Evolutionary conservation across 2,329 filamentous ascomycete genomes (phyloP).

Genomic region (Xylaria sp.): DNA sequence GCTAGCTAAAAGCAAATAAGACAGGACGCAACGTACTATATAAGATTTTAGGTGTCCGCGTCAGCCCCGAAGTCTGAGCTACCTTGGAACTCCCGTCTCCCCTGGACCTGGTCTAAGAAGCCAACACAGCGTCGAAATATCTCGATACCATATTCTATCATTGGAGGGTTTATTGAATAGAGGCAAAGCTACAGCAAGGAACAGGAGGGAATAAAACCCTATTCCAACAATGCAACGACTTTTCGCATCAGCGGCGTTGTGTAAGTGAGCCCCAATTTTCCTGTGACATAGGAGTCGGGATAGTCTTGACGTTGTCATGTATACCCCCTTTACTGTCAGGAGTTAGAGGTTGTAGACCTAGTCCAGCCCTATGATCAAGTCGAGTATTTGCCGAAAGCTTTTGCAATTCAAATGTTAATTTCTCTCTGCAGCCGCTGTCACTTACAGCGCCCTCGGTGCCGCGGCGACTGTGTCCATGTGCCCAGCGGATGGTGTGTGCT

Average conservation of each 20-base stretch:
- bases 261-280: conserved; percentile 24
- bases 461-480: conserved; percentile 53
- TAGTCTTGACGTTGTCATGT: neutral
- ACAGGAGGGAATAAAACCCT: neutral
- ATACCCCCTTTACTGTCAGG: neutral
- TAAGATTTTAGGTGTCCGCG: conserved; percentile 20
- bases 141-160: neutral
- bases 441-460: conserved; percentile 40
- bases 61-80: conserved; percentile 6
- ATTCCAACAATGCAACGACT: conserved; percentile 24
- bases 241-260: conserved; percentile 28
- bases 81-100: conserved; percentile 17
- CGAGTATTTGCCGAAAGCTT: too few species aligned
- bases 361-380: neutral
- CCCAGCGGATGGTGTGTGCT: conserved; percentile 60
- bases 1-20: conserved; percentile 20
- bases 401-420: conserved; percentile 7
- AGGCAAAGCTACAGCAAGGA: neutral
- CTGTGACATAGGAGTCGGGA: neutral
- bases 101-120: neutral
- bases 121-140: conserved; percentile 10
- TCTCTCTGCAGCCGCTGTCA: conserved; percentile 37
- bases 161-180: neutral
- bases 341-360: neutral
- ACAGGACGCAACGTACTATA: neutral